Evolutionary conservation across 768 basidiomycete genomes (phyloP).

Genomic region (Gyrodon lividus): DNA sequence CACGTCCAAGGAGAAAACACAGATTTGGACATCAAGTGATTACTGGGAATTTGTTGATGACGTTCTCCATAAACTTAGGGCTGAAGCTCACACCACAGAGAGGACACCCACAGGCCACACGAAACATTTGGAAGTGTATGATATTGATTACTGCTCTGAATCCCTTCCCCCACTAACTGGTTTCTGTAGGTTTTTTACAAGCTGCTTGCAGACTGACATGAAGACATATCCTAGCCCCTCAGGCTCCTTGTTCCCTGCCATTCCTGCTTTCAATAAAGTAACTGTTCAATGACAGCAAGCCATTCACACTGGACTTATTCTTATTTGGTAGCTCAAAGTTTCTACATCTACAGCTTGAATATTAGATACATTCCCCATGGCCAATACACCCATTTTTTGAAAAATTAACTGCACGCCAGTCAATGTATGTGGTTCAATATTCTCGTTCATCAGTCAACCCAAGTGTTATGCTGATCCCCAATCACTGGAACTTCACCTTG

Average conservation of each 20-base stretch:
- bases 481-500: no score
- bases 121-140: neutral
- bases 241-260: neutral
- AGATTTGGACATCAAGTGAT: neutral
- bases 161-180: neutral
- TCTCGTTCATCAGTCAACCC: no score
- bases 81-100: neutral
- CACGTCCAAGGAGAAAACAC: neutral
- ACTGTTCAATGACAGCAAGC: constrained; percentile 5
- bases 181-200: constrained; percentile 4
- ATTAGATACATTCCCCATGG: neutral
- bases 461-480: no score
- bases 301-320: constrained; percentile 3
- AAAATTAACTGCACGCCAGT: neutral
- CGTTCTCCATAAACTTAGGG: constrained; percentile 3
- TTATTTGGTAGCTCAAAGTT: constrained; percentile 6
- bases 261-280: constrained; percentile 1
- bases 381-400: neutral
- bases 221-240: neutral
- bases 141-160: neutral
- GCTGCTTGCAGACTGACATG: constrained; percentile 1
- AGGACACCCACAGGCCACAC: neutral
- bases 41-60: constrained; percentile 1
- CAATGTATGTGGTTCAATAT: neutral
- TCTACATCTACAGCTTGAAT: neutral